Evolutionary conservation across 75 land plant species (phyloP).

Genomic region (Pinus taeda): DNA sequence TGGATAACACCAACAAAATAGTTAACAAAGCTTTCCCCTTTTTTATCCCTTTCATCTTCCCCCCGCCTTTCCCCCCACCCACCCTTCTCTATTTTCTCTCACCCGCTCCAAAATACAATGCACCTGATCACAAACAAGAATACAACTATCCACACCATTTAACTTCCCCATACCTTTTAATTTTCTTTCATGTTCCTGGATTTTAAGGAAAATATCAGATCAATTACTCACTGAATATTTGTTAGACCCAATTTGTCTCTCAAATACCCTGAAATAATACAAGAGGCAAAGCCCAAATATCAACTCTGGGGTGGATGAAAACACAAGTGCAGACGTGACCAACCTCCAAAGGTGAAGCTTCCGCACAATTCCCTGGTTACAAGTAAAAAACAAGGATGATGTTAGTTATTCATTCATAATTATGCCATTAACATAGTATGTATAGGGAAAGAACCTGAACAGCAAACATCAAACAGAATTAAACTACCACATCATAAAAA

Average conservation of each 20-base stretch:
- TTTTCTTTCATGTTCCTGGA: too few relatives aligned
- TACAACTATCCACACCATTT: too few relatives aligned
- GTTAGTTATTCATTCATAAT: background rate
- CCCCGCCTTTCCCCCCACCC: too few relatives aligned
- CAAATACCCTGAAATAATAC: conserved; percentile 96
- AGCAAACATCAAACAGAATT: background rate
- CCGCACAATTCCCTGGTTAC: conserved; percentile 59
- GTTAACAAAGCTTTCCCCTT: too few relatives aligned
- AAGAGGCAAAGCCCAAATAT: conserved; percentile 89
- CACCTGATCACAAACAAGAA: too few relatives aligned
- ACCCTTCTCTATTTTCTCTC: too few relatives aligned
- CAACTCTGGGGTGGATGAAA: conserved; percentile 93
- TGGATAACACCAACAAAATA: too few relatives aligned
- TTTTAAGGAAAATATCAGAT: background rate
- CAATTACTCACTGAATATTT: conserved; percentile 77
- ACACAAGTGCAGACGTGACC: conserved; percentile 67
- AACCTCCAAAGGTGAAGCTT: conserved; percentile 78
- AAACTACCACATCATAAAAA: too few relatives aligned
- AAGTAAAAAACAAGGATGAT: background rate
- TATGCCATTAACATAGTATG: background rate
- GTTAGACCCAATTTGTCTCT: conserved; percentile 97
- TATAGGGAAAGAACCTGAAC: background rate
- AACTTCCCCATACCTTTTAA: too few relatives aligned
- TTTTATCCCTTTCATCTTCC: too few relatives aligned
- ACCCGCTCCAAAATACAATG: too few relatives aligned